These are phyloP conservation scores for Clonostachys solani DNA, from an alignment of 2,329 filamentous ascomycete genomes.

Conservation along the genomic window DNA sequence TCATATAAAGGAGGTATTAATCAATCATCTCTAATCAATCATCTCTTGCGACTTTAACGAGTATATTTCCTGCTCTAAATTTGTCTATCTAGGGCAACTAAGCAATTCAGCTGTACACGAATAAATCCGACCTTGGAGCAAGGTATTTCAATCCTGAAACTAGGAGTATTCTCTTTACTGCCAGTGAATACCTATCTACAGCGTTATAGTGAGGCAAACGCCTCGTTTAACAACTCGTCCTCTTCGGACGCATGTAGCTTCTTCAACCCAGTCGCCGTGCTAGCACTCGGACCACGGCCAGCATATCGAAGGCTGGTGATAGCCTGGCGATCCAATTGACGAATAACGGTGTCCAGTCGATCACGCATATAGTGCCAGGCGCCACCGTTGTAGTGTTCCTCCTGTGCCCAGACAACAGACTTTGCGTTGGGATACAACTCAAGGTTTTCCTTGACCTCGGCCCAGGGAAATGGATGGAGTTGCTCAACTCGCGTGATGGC, in stretches of 20 bases:
- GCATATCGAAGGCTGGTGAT: slow-evolving; percentile 97
- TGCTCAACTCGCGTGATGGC: slow-evolving; percentile 96
- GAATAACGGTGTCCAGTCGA: slow-evolving; percentile 92
- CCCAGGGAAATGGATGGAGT: slow-evolving; percentile 98
- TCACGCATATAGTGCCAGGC: slow-evolving; percentile 98
- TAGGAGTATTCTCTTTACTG: no score
- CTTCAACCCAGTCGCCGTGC: slow-evolving; percentile 92
- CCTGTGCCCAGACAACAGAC: slow-evolving; percentile 95
- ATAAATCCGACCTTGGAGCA: no score
- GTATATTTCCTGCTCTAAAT: no score
- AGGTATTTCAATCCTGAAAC: no score
- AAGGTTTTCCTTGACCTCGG: slow-evolving; percentile 92
- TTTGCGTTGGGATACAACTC: slow-evolving; percentile 97
- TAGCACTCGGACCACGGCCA: slow-evolving; percentile 87
- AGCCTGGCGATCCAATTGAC: slow-evolving; percentile 88
- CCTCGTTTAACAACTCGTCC: slow-evolving; percentile 69
- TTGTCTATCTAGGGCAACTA: no score
- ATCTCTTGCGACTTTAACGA: no score
- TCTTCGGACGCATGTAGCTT: slow-evolving; percentile 86
- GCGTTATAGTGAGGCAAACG: slow-evolving; percentile 34
- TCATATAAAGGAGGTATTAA: no score
- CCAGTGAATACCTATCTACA: no score
- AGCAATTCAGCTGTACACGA: no score
- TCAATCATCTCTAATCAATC: no score
- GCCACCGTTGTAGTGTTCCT: slow-evolving; percentile 96